Conservation (phyloP, 2,329 filamentous ascomycete genomes). For the Macrophomina pseudophaseolina region DNA sequence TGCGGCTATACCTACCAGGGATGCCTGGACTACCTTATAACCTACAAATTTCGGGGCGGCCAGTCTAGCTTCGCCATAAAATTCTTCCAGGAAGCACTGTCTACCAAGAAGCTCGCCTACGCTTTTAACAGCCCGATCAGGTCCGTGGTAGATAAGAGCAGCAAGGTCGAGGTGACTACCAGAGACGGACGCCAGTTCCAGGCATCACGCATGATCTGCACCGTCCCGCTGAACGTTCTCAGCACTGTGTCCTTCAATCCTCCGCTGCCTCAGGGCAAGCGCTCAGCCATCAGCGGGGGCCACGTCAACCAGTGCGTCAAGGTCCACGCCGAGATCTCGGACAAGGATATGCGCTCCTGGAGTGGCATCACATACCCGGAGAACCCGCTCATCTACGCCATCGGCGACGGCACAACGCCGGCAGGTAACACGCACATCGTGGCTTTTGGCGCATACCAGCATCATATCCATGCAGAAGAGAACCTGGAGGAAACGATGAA, state of each 20-base stretch:
- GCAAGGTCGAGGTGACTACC: conserved; percentile 42
- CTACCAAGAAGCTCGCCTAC: conserved; percentile 48
- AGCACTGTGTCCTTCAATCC: conserved; percentile 49
- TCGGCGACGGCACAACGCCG: conserved; percentile 48
- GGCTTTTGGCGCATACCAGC: conserved; percentile 50
- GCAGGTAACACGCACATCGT: conserved; percentile 57
- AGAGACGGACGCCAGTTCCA: conserved; percentile 36
- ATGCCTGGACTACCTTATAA: conserved; percentile 16
- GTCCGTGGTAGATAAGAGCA: conserved; percentile 37
- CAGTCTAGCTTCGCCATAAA: conserved; percentile 54
- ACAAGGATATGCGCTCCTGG: conserved; percentile 51
- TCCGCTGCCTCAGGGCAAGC: conserved; percentile 43
- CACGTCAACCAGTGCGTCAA: conserved; percentile 56
- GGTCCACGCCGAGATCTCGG: conserved; percentile 52
- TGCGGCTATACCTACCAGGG: conserved; percentile 48
- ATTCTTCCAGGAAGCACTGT: conserved; percentile 53
- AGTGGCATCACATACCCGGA: conserved; percentile 50
- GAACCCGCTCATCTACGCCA: conserved; percentile 50
- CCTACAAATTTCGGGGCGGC: conserved; percentile 36
- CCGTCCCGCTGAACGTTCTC: conserved; percentile 54
- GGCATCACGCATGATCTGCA: conserved; percentile 44
- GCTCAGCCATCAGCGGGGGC: conserved; percentile 44
- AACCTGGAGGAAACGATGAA: conserved; percentile 43
- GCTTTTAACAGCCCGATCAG: conserved; percentile 48
- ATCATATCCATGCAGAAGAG: conserved; percentile 53